Base-by-base conservation (phyloP, 495 filamentous ascomycete species). In the Penicillium ucsense region DNA sequence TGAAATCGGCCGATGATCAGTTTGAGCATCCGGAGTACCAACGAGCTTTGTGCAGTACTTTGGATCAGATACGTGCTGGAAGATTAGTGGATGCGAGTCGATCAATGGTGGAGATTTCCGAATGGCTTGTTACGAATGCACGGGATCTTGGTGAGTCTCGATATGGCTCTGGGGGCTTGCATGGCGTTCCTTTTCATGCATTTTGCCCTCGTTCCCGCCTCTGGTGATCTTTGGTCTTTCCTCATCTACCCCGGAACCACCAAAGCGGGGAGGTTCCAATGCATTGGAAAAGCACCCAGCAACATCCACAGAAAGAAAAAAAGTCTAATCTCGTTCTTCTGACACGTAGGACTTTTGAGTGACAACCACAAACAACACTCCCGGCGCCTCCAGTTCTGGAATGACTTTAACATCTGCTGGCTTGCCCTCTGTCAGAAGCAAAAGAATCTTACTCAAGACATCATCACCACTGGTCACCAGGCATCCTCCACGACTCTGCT, bases 341-440 rank as follows among this genome's bases (percentile, higher is more conserved):
- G 56, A 51, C 51, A 60, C 37, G 37, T 55, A 87, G 83, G 82
- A 55, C 75, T 87, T 58, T 70, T 81, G 45, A 78, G 77, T 46
- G 92, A 98, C 68, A 83, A 95, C 53, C 78, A 84, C 48, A 65
- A 72, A 39, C 68, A 86, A 32, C 78, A 90, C 54, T 62, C 69
- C 32, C 81, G 89, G 47, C 79, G 87, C 41, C 74, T 94, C 51
- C 78, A 82, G 60, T 72, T 97, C 31, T 98, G 92, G 92, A 83
- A 83, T 55, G 85, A 96, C 54, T 95, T 97, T 72, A 97, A 98
- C 62, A 77, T 84, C 43, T 92, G 88, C 53, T 98, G 92, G 92
- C 79, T 97, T 33, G 80, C 85, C 4, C 68, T 92, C 12, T 82
- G 91, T 41, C 88, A 94, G 59, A 84, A 79, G 53, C 89, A 98